Evolutionary conservation across 2,329 filamentous ascomycete species (phyloP), one percentile per base, ranked within the genome.

Genomic region (Arachnomyces sp.): DNA sequence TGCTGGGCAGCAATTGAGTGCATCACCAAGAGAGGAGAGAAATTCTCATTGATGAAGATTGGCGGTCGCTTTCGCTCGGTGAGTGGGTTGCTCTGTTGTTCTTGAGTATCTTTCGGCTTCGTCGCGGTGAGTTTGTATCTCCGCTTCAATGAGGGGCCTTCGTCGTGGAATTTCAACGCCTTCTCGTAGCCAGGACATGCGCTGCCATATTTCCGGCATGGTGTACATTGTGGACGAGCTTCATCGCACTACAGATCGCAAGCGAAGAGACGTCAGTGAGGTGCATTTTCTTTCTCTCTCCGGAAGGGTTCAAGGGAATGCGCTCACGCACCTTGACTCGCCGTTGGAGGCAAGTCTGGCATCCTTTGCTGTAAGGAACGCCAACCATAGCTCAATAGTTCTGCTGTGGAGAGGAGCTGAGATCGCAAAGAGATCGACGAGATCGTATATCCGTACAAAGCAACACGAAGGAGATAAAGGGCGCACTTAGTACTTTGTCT

Each of bases 341-440:
- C 21, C 59, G 52, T 41, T 56, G 49, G 18, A 61, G 54, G 44
- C 60, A 63, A 29, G 51, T 56, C 33, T 53, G 47, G 45, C 60
- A 63, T 35, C 58, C 59, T 52, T 59, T 61, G 44, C 59, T 61
- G 38, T 58, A 50, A 28, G 59, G 60, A 31, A 62, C 52, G 15
- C 59, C 59, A 29, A 62, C 59, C 59, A 62, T 61, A 25, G 21
- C 21, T 25, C 21, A 25, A 25, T 25, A 25, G 9, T 25, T 25
- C 5, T 25, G 21, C 21, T 5, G 21, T 5, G 5, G 9, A 25
- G 21, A 25, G 5, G 5, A 25, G 21, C 21, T 25, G 21, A 25
- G n/a, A 25, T 25, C 5, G 21, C 5, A 25, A 5, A 25, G 21
- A 25, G 21, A 25, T 25, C 21, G 21, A 25, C 21, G 21, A 25